Evolutionary conservation across 75 land plant species (phyloP), one percentile per base, ranked within the genome.

Genomic region (Ceratopteris richardii): DNA sequence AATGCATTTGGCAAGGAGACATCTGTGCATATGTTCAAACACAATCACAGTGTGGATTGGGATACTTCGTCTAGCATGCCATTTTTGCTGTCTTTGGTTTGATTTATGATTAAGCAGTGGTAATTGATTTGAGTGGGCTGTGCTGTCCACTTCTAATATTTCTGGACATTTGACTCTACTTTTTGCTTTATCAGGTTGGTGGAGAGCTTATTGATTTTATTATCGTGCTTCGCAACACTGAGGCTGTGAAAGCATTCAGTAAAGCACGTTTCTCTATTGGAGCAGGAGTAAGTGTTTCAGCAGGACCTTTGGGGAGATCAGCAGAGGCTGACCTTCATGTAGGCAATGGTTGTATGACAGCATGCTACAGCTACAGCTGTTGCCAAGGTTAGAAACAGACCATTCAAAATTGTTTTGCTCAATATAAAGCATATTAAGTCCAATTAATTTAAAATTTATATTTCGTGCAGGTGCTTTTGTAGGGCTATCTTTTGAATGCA

Each of bases 281-380:
- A 43, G 93, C 89, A 50, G 93, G 93, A 26, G 66, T 86, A 31
- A 85, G 93, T 77, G 85, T 73, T 60, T 90, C 93, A 23, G 89
- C 86, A 29, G 93, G 93, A 27, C 93, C 93, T 51, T 30, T 88
- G 13, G 93, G 93, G 0, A 81, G 93, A 69, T 79, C 66, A 54
- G 37, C 83, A 31, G 93, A 88, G 66, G 93, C 89, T 21, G 88
- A 84, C 79, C 59, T 85, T 31, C 87, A 85, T 51, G 84, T 82
- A 55, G 93, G 93, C 43, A 79, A 77, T 39, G 70, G 68, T 58
- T 89, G 93, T 31, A 73, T 79, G 39, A 82, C 82, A 61, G 69
- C 83, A 67, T 88, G 93, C 44, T 88, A 85, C 43, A 85, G 89
- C n/a, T 88, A 88, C 71, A 88, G 93, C 44, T 79, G 88, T 44